A percentile compares a stretch with the other conserved stretches of the same genome.
phyloP scores from a whole-genome alignment of 768 basidiomycete genomes.

The Trametes cingulata region DNA sequence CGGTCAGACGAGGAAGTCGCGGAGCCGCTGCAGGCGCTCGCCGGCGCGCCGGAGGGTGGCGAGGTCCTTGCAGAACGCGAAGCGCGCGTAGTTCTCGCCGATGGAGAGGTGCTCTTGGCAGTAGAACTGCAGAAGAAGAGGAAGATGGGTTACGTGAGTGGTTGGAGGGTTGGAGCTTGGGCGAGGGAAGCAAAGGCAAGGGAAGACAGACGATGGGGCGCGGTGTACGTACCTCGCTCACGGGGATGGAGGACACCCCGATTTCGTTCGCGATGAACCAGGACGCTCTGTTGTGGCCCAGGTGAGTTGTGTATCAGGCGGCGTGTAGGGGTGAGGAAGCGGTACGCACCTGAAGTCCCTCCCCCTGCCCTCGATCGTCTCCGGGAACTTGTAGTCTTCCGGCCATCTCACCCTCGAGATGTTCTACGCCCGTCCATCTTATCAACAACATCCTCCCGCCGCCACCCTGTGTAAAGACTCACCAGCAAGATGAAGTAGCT shows the following conservation, averaged over 20 bases:
- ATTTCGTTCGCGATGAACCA: conserved; percentile 94
- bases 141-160: not conserved
- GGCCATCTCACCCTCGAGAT: conserved; percentile 75
- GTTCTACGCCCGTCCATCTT: conserved; percentile 47
- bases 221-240: conserved; percentile 70
- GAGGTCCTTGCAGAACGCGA: conserved; percentile 96
- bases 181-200: no score
- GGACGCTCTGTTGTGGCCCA: conserved; percentile 55
- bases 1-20: no score
- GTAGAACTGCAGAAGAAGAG: conserved; percentile 64
- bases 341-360: conserved; percentile 82
- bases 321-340: not conserved
- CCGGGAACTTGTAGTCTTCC: conserved; percentile 79
- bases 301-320: not conserved
- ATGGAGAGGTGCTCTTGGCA: conserved; percentile 81
- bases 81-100: conserved; percentile 85
- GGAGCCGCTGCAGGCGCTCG: conserved; percentile 53
- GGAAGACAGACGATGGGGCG: no score
- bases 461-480: conserved; percentile 26
- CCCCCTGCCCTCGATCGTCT: conserved; percentile 73
- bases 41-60: conserved; percentile 80
- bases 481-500: conserved; percentile 89
- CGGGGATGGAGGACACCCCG: conserved; percentile 90
- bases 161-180: not conserved
- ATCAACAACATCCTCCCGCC: not conserved